Evolutionary conservation across 345 rosid species (phyloP).

Genomic region (Mercurialis annua): DNA sequence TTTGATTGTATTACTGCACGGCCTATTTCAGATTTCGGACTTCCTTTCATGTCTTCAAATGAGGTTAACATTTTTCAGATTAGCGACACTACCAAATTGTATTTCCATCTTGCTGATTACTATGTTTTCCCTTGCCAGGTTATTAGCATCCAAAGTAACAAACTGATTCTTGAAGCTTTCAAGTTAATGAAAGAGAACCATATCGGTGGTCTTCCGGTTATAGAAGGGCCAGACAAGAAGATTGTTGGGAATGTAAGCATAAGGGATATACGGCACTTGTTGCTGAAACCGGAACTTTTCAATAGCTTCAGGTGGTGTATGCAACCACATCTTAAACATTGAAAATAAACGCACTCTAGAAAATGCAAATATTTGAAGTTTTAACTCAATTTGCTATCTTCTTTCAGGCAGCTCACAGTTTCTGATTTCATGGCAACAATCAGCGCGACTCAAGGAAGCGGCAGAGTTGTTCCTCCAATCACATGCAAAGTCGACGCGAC

Average conservation of each 20-base stretch:
- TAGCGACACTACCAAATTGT: background rate
- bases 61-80: slow-evolving; percentile 38
- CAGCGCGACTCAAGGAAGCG: slow-evolving; percentile 38
- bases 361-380: background rate
- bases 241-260: slow-evolving; percentile 50
- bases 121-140: slow-evolving; percentile 40
- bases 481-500: slow-evolving; percentile 58
- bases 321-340: background rate
- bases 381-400: slow-evolving; percentile 1
- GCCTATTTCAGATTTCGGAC: slow-evolving; percentile 74
- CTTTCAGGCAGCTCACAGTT: slow-evolving; percentile 60
- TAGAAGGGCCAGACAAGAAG: slow-evolving; percentile 43
- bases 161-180: slow-evolving; percentile 78
- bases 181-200: slow-evolving; percentile 66
- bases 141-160: slow-evolving; percentile 51
- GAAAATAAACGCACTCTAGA: background rate
- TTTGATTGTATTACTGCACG: slow-evolving; percentile 63
- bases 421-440: slow-evolving; percentile 53
- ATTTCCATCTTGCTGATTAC: background rate
- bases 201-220: slow-evolving; percentile 83
- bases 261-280: slow-evolving; percentile 68
- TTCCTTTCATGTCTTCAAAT: slow-evolving; percentile 71
- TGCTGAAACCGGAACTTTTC: slow-evolving; percentile 74
- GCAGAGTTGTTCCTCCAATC: slow-evolving; percentile 51
- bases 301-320: slow-evolving; percentile 61